A percentile compares a stretch with the other conserved stretches of the same genome.
Evolutionary conservation across 495 filamentous ascomycete genomes (phyloP).

Genomic region (Talaromyces wortmannii): DNA sequence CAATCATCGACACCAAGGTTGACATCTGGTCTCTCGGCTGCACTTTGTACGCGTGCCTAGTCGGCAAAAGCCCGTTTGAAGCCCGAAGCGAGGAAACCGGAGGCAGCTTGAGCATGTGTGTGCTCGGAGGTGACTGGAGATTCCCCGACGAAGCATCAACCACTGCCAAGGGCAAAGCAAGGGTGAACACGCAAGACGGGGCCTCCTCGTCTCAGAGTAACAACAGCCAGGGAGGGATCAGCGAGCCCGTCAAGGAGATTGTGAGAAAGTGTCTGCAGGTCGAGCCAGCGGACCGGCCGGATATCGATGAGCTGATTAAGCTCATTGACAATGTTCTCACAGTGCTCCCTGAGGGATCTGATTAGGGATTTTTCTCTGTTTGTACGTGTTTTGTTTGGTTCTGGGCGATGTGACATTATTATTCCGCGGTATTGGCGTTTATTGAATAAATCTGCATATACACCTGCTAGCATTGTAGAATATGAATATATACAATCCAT

Average conservation of each 20-base stretch:
- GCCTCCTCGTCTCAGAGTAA: slow-evolving; percentile 14
- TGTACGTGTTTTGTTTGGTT: background rate
- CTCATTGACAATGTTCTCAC: slow-evolving; percentile 71
- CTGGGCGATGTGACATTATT: background rate
- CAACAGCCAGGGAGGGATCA: slow-evolving; percentile 41
- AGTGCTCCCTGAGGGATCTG: slow-evolving; percentile 55
- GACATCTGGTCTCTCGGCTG: slow-evolving; percentile 98
- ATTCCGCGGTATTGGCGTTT: background rate
- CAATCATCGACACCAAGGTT: slow-evolving; percentile 89
- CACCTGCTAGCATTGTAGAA: background rate
- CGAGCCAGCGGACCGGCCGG: slow-evolving; percentile 86
- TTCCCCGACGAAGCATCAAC: slow-evolving; percentile 75
- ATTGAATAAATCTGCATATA: background rate
- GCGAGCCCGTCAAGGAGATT: slow-evolving; percentile 72
- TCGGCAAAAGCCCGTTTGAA: slow-evolving; percentile 95
- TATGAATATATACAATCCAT: background rate
- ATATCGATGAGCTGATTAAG: slow-evolving; percentile 81
- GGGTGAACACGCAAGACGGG: slow-evolving; percentile 23
- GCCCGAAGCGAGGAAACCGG: slow-evolving; percentile 92
- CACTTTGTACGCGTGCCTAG: slow-evolving; percentile 90
- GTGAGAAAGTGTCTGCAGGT: slow-evolving; percentile 84
- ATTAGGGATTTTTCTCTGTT: background rate
- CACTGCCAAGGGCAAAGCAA: slow-evolving; percentile 49
- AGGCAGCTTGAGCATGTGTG: slow-evolving; percentile 84
- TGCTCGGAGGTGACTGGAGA: slow-evolving; percentile 86